Conservation (phyloP, 495 filamentous ascomycete species). For the Thermothielavioides terrestris region DNA sequence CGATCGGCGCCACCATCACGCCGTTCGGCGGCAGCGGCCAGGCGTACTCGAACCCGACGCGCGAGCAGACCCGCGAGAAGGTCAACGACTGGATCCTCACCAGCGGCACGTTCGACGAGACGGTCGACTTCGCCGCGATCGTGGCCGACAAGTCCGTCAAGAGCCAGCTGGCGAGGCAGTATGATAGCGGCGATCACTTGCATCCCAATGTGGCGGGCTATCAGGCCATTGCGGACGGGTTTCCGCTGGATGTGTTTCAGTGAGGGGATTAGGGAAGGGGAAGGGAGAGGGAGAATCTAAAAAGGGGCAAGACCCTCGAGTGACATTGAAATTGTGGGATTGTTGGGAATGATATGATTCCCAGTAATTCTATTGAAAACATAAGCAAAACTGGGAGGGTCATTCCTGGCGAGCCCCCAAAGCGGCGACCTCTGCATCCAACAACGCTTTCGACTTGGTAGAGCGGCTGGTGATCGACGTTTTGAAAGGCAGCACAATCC, state of each 20-base stretch:
- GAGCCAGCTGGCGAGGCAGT: conserved; percentile 39
- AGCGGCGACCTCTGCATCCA: conserved; percentile 9
- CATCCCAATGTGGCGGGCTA: conserved; percentile 62
- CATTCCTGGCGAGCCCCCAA: background rate
- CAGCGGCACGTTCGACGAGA: conserved; percentile 49
- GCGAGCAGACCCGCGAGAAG: conserved; percentile 49
- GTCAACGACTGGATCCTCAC: conserved; percentile 57
- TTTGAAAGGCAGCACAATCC: conserved; percentile 20
- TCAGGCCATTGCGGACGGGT: conserved; percentile 51
- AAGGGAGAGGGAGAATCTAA: background rate
- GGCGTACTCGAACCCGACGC: conserved; percentile 45
- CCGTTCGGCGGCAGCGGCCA: conserved; percentile 48
- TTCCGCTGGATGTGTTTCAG: conserved; percentile 49
- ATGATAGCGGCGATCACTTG: conserved; percentile 60
- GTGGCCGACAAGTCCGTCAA: conserved; percentile 43
- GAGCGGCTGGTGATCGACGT: conserved; percentile 12
- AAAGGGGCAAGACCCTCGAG: no score
- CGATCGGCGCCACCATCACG: conserved; percentile 61
- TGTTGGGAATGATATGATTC: no score
- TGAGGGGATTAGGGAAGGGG: background rate
- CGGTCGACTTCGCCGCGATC: conserved; percentile 56
- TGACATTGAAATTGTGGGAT: no score
- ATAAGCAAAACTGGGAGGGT: no score
- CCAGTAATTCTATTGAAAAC: no score
- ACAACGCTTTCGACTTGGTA: background rate